Evolutionary conservation across 805 yeast genomes (phyloP), one percentile per base, ranked within the genome.

Genomic region (Limtongia smithiae): DNA sequence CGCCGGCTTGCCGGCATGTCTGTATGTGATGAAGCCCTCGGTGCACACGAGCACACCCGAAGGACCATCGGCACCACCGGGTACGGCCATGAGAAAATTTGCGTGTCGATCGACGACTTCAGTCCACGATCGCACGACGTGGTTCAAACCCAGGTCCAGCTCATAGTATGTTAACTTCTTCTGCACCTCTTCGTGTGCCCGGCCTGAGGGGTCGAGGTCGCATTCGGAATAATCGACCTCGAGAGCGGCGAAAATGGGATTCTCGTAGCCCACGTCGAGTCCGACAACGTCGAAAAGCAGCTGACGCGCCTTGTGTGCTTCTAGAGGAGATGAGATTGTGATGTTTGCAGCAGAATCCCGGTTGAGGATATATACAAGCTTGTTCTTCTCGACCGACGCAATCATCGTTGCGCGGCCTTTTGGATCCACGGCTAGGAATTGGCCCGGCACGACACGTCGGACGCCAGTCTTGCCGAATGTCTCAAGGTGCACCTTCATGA

Each of bases 121-220:
- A n/a, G 75, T 62, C 67, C 67, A 73, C 56, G 73, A 73, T 48
- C 75, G 76, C 1, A 84, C 72, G 1, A 90, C 77, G 62, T 83
- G 85, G 61, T 90, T 90, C 40, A 91, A 69, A 0, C 97, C 96
- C 35, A 86, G 74, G 64, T 93, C 97, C 22, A 90, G 68, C 61
- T 87, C 91, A 67, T 91, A 91, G 63, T 78, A 84, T 3, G 79
- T 76, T 44, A 91, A 69, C 25, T 61, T 57, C 42, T 68, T 72
- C 49, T 61, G 35, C 3, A 44, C 57, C 8, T 47, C 43, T 5
- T 50, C 39, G 5, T 50, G 47, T 35, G 53, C 62, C 53, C 45
- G 49, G 37, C 60, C 58, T 14, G 59, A 38, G 1, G 48, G 43
- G 22, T 62, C 61, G 18, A 59, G 62, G 27, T 65, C 62, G 28